Percentiles rank a stretch among this genome's conserved stretches.
phyloP scores from a whole-genome alignment of 495 filamentous ascomycete genomes.

The Penicillium odoratum region DNA sequence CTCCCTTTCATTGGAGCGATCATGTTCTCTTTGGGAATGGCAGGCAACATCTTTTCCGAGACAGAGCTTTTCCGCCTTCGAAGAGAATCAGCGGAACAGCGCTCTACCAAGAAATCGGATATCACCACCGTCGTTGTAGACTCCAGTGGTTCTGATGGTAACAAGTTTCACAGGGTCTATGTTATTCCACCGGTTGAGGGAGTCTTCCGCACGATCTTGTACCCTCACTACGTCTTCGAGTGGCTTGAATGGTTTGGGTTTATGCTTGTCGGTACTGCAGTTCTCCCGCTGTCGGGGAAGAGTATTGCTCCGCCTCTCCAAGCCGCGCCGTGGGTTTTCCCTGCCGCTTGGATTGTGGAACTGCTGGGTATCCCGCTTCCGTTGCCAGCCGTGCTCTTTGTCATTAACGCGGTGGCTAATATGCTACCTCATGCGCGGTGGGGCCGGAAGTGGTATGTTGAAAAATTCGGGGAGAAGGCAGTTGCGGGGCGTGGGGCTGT shows the following conservation, averaged over 20 bases:
- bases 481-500: slow-evolving; percentile 76
- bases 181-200: slow-evolving; percentile 83
- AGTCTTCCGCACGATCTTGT: slow-evolving; percentile 78
- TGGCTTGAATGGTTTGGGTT: slow-evolving; percentile 97
- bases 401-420: slow-evolving; percentile 81
- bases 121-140: slow-evolving; percentile 31
- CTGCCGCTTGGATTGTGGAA: slow-evolving; percentile 50
- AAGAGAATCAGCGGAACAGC: slow-evolving; percentile 44
- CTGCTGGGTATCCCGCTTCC: slow-evolving; percentile 32
- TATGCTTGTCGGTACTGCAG: slow-evolving; percentile 58
- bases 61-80: slow-evolving; percentile 60
- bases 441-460: slow-evolving; percentile 83
- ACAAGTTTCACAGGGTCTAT: slow-evolving; percentile 75
- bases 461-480: slow-evolving; percentile 79
- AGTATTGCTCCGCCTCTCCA: slow-evolving; percentile 22
- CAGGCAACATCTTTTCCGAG: slow-evolving; percentile 78
- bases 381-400: slow-evolving; percentile 73
- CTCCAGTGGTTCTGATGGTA: slow-evolving; percentile 16
- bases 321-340: slow-evolving; percentile 53
- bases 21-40: slow-evolving; percentile 67
- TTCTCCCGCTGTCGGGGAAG: slow-evolving; percentile 21
- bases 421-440: slow-evolving; percentile 88
- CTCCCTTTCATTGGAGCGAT: slow-evolving; percentile 47
- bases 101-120: slow-evolving; percentile 46
- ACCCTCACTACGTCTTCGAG: slow-evolving; percentile 91